Conservation (phyloP, 2,329 filamentous ascomycete species). For the Exophiala mesophila region DNA sequence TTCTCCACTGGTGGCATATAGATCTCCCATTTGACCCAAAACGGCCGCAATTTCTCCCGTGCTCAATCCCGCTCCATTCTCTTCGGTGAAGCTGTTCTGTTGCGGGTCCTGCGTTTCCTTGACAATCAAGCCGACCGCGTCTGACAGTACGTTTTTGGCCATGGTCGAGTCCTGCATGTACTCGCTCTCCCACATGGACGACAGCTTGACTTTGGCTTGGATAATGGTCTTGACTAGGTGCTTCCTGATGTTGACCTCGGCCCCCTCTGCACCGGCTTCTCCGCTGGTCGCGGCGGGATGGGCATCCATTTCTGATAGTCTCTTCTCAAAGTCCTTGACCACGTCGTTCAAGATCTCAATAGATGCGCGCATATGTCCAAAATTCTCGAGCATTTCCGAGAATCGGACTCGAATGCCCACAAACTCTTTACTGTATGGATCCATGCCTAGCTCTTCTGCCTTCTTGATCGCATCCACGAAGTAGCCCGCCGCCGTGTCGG, state of each 20-base stretch:
- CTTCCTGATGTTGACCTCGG: conserved; percentile 6
- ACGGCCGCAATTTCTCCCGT: conserved; percentile 35
- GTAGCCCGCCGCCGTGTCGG: conserved; percentile 72
- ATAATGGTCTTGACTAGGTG: conserved; percentile 24
- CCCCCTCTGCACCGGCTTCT: background rate
- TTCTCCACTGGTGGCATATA: conserved; percentile 25
- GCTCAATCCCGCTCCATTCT: conserved; percentile 35
- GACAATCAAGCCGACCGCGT: conserved; percentile 75
- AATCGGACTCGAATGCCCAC: conserved; percentile 83
- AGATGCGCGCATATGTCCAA: conserved; percentile 63
- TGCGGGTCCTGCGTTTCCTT: conserved; percentile 67
- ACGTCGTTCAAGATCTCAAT: conserved; percentile 76
- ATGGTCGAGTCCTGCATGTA: conserved; percentile 68
- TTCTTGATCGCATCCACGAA: conserved; percentile 74
- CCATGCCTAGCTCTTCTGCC: conserved; percentile 68
- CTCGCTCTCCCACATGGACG: conserved; percentile 72
- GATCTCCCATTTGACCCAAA: conserved; percentile 26
- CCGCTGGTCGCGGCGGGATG: background rate
- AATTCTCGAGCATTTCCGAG: conserved; percentile 72
- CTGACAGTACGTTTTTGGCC: conserved; percentile 70
- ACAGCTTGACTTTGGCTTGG: conserved; percentile 64
- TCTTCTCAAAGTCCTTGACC: conserved; percentile 59
- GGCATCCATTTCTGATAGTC: conserved; percentile 41
- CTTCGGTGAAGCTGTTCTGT: conserved; percentile 52
- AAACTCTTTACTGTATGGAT: conserved; percentile 86